Evolutionary conservation across 306 rosid genomes (phyloP).

Genomic region (Gynostemma pentaphyllum): DNA sequence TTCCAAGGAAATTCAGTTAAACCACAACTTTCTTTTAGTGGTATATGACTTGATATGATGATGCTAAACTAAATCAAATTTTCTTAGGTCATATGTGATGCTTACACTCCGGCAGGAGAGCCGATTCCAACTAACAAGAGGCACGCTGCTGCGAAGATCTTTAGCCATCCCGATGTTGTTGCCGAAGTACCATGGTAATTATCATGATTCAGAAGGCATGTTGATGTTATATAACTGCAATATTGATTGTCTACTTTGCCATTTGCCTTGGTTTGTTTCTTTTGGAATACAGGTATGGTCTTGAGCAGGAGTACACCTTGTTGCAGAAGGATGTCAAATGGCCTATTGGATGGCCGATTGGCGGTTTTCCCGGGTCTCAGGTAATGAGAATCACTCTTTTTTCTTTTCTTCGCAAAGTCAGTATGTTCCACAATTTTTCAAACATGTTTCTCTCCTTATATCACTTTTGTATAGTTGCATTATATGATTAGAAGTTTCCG

Average conservation of each 20-base stretch:
- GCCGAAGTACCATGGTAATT: constrained; percentile 43
- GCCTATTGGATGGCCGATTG: constrained; percentile 89
- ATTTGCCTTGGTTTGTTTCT: constrained; percentile 44
- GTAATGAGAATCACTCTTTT: constrained; percentile 15
- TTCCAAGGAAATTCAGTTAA: not conserved
- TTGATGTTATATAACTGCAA: not conserved
- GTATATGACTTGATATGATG: not conserved
- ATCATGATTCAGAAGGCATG: not conserved
- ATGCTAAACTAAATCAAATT: not conserved
- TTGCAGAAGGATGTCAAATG: constrained; percentile 62
- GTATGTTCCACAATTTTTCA: too few species aligned
- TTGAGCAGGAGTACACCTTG: constrained; percentile 93
- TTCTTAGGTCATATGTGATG: constrained; percentile 34
- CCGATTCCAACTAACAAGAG: constrained; percentile 44
- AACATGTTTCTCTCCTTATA: too few species aligned
- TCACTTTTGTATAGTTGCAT: too few species aligned
- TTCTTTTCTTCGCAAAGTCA: too few species aligned
- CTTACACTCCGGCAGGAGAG: constrained; percentile 36
- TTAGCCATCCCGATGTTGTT: constrained; percentile 28
- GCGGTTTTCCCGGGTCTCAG: constrained; percentile 90
- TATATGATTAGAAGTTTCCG: not conserved
- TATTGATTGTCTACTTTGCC: not conserved
- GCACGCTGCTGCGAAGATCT: constrained; percentile 32
- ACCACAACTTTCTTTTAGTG: not conserved
- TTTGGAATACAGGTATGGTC: constrained; percentile 54